Conservation (phyloP, 305 asterid genomes). For the Coffea humblotiana region DNA sequence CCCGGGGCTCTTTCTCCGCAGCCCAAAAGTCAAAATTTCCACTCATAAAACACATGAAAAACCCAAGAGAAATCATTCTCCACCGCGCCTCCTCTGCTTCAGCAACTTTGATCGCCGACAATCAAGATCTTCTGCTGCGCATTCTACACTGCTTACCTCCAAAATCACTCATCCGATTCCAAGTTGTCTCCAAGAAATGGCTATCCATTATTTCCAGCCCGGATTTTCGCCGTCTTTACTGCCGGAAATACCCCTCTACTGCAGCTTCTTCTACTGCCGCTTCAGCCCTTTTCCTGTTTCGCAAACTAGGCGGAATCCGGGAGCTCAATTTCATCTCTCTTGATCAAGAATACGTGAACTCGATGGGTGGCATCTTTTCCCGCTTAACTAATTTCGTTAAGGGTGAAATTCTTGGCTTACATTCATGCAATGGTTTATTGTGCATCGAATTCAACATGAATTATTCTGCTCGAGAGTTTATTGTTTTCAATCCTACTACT, state of each 20-base stretch:
- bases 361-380: too few relatives aligned
- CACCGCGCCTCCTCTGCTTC: too few relatives aligned
- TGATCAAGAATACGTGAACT: neutral
- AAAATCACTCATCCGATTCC: slow-evolving; percentile 23
- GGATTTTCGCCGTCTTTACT: slow-evolving; percentile 10
- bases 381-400: too few relatives aligned
- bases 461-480: neutral
- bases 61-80: too few relatives aligned
- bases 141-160: slow-evolving; percentile 15
- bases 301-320: neutral
- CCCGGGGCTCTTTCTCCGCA: too few relatives aligned
- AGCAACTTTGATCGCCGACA: neutral
- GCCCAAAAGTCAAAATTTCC: too few relatives aligned
- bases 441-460: neutral
- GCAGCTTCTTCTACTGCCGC: too few relatives aligned
- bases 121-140: slow-evolving; percentile 2
- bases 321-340: slow-evolving; percentile 9
- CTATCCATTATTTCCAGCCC: slow-evolving; percentile 8
- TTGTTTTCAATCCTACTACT: slow-evolving; percentile 6
- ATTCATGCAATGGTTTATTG: neutral
- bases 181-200: slow-evolving; percentile 23
- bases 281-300: slow-evolving; percentile 8
- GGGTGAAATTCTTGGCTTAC: too few relatives aligned
- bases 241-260: too few relatives aligned
- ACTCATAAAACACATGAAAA: too few relatives aligned